Base-by-base conservation (phyloP, 495 filamentous ascomycete species). In the Hypoxylon fuscum region DNA sequence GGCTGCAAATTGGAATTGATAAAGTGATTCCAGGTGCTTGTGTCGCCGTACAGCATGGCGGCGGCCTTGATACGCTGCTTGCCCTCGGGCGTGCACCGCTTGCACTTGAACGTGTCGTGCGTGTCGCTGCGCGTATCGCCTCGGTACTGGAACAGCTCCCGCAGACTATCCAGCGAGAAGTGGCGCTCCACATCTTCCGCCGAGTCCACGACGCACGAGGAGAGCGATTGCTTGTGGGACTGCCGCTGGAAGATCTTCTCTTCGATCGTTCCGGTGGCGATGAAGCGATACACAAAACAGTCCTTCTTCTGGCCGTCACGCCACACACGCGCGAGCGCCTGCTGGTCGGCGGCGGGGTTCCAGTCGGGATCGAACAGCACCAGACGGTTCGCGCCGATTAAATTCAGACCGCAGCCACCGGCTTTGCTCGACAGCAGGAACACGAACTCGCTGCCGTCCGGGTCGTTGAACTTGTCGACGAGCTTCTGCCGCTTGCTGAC, bases 221-320 rank as follows among this genome's bases (percentile, higher is more conserved):
- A 96, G 4, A 99, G 82, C 0, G 91, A 94, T 74, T 98, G 96
- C 74, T 99, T 99, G 81, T 99, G 95, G 3, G 90, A 95, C 71
- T 99, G 95, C 5, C 95, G 87, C 76, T 98, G 96, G 82, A 99
- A 99, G 70, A 99, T 97, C 79, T 99, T 99, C 75, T 99, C 95
- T 70, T 99, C 95, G 69, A 99, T 99, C 0, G 95, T 96, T 1
- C 96, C 95, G 0, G 96, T 97, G 0, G 93, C 90, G 63, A 99
- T 98, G 79, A 99, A 98, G 25, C 96, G 91, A 77, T 99, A 99
- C 20, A 99, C 95, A 66, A 99, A 98, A 64, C 96, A 98, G 71
- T 98, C 93, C 69, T 99, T 99, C 82, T 96, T 97, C 71, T 99
- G 96, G 0, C 96, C 96, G 64, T 98, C 96, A 76, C 96, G 91